A percentile compares a stretch with the other conserved stretches of the same genome.
phyloP scores from a whole-genome alignment of 177 flowering plant genomes.

The Vitis hybrid region DNA sequence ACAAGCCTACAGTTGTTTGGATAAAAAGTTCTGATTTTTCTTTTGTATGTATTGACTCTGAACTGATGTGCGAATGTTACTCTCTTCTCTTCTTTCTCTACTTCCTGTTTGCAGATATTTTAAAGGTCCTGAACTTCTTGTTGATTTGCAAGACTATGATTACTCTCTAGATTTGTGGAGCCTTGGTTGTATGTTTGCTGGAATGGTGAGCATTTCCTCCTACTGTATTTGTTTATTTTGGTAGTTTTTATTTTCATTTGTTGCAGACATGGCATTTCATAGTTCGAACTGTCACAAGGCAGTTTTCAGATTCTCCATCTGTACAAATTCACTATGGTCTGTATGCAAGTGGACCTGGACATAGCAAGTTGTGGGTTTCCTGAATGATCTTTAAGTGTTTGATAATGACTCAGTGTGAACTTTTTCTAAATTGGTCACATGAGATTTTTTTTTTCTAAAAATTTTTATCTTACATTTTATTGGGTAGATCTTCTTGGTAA shows the following conservation, averaged over 20 bases:
- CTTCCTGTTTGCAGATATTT: constrained; percentile 59
- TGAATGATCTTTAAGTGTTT: background rate
- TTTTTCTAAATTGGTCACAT: background rate
- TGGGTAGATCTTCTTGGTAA: constrained; percentile 3
- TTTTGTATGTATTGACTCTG: too few relatives aligned
- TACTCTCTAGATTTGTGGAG: constrained; percentile 95
- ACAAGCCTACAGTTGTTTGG: too few relatives aligned
- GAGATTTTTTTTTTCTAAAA: background rate
- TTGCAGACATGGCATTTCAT: background rate
- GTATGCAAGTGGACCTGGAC: constrained; percentile 21
- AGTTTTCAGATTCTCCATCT: background rate
- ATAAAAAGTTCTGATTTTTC: too few relatives aligned
- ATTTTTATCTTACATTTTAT: background rate
- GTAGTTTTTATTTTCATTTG: background rate
- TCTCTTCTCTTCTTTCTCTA: background rate
- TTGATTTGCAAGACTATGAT: constrained; percentile 97
- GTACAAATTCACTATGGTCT: background rate
- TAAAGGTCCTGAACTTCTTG: constrained; percentile 95
- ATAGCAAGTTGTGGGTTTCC: constrained; percentile 3
- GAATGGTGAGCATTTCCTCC: constrained; percentile 60
- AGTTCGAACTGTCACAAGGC: background rate
- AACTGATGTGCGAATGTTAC: background rate
- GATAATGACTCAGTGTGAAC: background rate
- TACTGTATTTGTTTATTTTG: background rate
- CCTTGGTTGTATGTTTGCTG: constrained; percentile 98